phyloP scores from a whole-genome alignment of 768 basidiomycete species.

The Mycena rebaudengoi region DNA sequence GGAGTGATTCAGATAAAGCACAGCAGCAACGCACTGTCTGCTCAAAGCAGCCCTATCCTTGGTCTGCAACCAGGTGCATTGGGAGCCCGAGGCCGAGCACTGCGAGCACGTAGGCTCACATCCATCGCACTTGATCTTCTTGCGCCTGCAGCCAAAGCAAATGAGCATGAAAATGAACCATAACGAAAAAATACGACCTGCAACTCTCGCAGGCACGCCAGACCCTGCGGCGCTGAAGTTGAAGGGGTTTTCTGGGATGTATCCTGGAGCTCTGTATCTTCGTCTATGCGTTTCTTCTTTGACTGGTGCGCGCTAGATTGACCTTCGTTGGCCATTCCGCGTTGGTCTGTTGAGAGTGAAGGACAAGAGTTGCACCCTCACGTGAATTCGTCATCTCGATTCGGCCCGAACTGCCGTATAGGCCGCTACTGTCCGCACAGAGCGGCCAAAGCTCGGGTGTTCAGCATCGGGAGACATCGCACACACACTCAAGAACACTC shows the following conservation, averaged over 20 bases:
- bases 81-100: constrained; percentile 75
- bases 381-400: constrained; percentile 6
- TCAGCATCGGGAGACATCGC: too few species aligned
- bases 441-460: background rate
- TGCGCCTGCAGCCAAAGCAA: constrained; percentile 61
- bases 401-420: background rate
- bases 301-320: constrained; percentile 54
- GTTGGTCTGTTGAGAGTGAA: background rate
- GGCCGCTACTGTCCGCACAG: background rate
- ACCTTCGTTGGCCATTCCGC: constrained; percentile 25
- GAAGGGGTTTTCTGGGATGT: constrained; percentile 73
- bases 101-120: constrained; percentile 88
- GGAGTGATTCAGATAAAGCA: background rate
- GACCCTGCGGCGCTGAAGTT: constrained; percentile 81
- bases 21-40: constrained; percentile 72
- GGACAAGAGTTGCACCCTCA: background rate
- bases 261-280: constrained; percentile 67
- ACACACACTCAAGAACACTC: too few species aligned
- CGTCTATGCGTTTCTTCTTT: constrained; percentile 80
- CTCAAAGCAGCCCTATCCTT: constrained; percentile 91
- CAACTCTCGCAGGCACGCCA: constrained; percentile 93
- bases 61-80: constrained; percentile 91
- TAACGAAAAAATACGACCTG: constrained; percentile 58
- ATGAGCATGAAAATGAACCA: constrained; percentile 25
- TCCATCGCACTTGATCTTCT: constrained; percentile 95